Evolutionary conservation across 2,329 filamentous ascomycete species (phyloP), one percentile per base, ranked within the genome.

Genomic region (Beauveria australis): DNA sequence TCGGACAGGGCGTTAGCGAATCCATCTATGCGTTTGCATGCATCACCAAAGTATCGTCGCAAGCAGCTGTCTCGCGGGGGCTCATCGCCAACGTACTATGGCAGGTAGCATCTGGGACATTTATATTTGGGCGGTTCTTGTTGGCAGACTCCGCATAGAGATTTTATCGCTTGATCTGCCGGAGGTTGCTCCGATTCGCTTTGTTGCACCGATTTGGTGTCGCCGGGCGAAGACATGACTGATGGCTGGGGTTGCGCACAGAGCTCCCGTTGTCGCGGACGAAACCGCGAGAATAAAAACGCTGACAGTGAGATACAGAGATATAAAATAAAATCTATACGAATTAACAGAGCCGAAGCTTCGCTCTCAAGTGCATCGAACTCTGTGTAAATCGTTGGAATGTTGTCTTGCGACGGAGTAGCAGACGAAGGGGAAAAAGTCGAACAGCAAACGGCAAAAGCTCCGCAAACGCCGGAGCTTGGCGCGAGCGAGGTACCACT

Each of bases 81-180:
- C 12, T 46, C 16, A 2, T 26, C 33, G 16, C 26, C 14, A 24
- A 72, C 83, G 68, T 74, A 87, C 85, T 85, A 87, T 63, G 80
- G 79, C 24, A 81, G 66, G 53, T 76, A 72, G 68, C 85, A 88
- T 30, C 77, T 77, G n/a, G 81, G 76, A 64, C 85, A 88, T 66
- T 85, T 87, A 71, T 88, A 88, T 69, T 84, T 87, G 33, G 76
- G 76, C 22, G 78, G 73, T 5, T 76, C 76, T 40, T 70, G 67
- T 30, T 79, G 69, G 69, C 85, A 88, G 37, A 85, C 74, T 5
- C 78, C 77, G 65, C 85, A 87, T 2, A 70, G 30, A 18, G 58
- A 41, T 18, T 53, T 53, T 18, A 10, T 4, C 16, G 30, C 5
- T 9, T 48, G 51, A 12, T 54, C 58, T 48, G 26, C 22, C 6